These are phyloP conservation scores for Talaromyces wortmannii DNA, from an alignment of 495 filamentous ascomycete genomes.

Conservation along the genomic window DNA sequence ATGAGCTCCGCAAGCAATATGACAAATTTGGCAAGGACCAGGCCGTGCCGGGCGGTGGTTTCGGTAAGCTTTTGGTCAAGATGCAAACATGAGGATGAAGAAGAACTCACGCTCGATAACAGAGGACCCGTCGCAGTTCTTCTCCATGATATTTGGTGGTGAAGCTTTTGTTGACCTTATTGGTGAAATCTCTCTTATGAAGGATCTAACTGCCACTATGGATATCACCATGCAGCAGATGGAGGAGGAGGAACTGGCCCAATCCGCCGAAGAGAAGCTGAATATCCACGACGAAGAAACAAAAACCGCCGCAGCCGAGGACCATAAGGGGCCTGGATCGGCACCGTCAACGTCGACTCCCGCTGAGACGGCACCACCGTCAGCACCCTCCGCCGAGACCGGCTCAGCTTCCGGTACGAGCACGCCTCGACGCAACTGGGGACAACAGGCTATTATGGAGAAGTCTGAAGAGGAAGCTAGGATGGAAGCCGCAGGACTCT, in stretches of 20 bases:
- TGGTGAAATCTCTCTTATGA: constrained; percentile 88
- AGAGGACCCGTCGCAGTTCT: constrained; percentile 97
- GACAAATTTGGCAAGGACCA: constrained; percentile 95
- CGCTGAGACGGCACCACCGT: constrained; percentile 11
- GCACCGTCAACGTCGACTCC: constrained; percentile 11
- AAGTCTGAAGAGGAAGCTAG: constrained; percentile 80
- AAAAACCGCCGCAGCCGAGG: constrained; percentile 20
- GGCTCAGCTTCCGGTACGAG: constrained; percentile 49
- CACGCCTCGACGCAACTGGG: constrained; percentile 60
- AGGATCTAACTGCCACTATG: constrained; percentile 84
- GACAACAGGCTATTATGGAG: constrained; percentile 82
- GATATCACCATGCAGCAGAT: constrained; percentile 76
- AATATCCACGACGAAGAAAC: constrained; percentile 36
- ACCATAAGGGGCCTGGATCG: constrained; percentile 18
- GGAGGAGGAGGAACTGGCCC: constrained; percentile 53
- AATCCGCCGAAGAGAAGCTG: constrained; percentile 42
- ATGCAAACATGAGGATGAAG: neutral
- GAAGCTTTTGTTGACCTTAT: constrained; percentile 92
- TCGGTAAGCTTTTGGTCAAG: constrained; percentile 48
- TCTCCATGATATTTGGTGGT: constrained; percentile 96
- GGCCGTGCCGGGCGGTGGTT: constrained; percentile 79
- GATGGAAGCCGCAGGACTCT: constrained; percentile 59
- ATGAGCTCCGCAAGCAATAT: constrained; percentile 81
- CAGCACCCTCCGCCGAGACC: constrained; percentile 17
- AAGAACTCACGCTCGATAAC: neutral